Evolutionary conservation across 1,139 yeast species (phyloP), one percentile per base, ranked within the genome.

Genomic region (Kazachstania sp.): DNA sequence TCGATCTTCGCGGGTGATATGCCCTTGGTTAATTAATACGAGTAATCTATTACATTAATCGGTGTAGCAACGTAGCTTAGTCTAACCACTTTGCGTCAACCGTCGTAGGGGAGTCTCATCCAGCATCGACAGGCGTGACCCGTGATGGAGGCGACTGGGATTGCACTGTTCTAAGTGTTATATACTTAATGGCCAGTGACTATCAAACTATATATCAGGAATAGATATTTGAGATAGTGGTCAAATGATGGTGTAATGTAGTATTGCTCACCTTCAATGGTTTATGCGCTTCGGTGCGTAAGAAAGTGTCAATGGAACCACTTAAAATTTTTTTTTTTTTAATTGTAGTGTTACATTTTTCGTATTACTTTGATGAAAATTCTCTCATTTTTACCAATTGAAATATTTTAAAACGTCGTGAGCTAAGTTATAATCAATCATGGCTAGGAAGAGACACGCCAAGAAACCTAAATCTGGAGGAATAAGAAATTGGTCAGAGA

Each of bases 401-500:
- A n/a, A n/a, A n/a, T n/a, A n/a, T n/a, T n/a, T n/a, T n/a, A n/a
- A n/a, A n/a, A n/a, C n/a, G n/a, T n/a, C n/a, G n/a, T n/a, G n/a
- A n/a, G n/a, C n/a, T n/a, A n/a, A n/a, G n/a, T n/a, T n/a, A n/a
- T n/a, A 2, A 23, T 23, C 28, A 9, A 23, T 11, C 9, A 68
- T 68, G 71, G 70, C 63, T 29, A 64, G 58, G 50, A 67, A 57
- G 56, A 66, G 59, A 49, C 54, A 54, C 20, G 60, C 54, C 44
- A 61, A 56, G 46, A 61, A 59, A 36, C 54, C 59, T 39, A 55
- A 59, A 36, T 18, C 35, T 4, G 42, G 26, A 29, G 38, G 18
- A 12, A 57, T 56, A 36, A 62, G 68, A 34, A 64, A 64, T 44
- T 87, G 95, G 95, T 70, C 77, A 20, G 83, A 79, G 47, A 74